Evolutionary conservation across 2,329 filamentous ascomycete species (phyloP).

Genomic region (Xylaria sp.): DNA sequence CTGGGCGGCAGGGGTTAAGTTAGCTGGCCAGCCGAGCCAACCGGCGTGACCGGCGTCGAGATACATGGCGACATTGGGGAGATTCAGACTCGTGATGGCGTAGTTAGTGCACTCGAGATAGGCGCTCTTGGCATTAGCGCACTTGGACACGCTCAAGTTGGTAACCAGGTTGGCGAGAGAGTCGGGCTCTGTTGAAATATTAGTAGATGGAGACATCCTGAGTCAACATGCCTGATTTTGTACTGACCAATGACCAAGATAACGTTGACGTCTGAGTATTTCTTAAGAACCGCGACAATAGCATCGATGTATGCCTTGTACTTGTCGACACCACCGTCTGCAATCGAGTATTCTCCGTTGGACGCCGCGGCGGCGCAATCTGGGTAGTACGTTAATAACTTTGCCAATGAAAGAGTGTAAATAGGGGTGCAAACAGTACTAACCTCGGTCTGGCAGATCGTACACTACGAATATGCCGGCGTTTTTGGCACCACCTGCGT

Average conservation of each 20-base stretch:
- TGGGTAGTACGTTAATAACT: neutral
- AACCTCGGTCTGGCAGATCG: slow-evolving; percentile 63
- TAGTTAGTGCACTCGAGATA: slow-evolving; percentile 64
- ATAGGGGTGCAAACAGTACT: no score
- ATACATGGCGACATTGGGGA: slow-evolving; percentile 68
- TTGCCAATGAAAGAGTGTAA: no score
- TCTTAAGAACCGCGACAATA: slow-evolving; percentile 55
- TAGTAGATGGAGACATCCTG: slow-evolving; percentile 35
- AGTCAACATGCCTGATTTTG: slow-evolving; percentile 30
- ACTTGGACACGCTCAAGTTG: slow-evolving; percentile 64
- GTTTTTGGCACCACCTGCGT: slow-evolving; percentile 55
- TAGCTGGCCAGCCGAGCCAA: slow-evolving; percentile 69
- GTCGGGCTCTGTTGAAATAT: slow-evolving; percentile 60
- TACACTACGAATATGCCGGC: slow-evolving; percentile 66
- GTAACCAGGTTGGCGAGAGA: slow-evolving; percentile 69
- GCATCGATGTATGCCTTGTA: slow-evolving; percentile 68
- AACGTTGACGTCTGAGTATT: slow-evolving; percentile 57
- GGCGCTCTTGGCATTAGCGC: slow-evolving; percentile 58
- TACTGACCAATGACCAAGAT: slow-evolving; percentile 58
- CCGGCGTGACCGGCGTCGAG: slow-evolving; percentile 68
- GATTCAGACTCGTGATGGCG: slow-evolving; percentile 62
- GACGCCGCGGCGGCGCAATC: slow-evolving; percentile 68
- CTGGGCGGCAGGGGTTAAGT: slow-evolving; percentile 60
- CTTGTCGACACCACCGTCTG: slow-evolving; percentile 61
- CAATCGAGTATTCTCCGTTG: slow-evolving; percentile 66